Evolutionary conservation across 2,329 filamentous ascomycete genomes (phyloP), one percentile per base, ranked within the genome.

Genomic region (Exophiala viscosa): DNA sequence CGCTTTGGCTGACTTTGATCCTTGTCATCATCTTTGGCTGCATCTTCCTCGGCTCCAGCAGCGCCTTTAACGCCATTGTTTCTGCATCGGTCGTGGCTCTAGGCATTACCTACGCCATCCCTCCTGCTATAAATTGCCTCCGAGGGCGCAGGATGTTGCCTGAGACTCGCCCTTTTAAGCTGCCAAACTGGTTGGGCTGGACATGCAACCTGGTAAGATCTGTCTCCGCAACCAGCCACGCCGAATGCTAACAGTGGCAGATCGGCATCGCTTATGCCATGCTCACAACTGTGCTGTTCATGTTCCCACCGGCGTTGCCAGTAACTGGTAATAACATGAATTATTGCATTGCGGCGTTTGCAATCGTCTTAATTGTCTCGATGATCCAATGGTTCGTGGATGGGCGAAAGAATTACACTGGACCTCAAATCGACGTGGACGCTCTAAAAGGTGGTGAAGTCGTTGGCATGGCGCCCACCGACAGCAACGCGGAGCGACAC

Each of bases 251-350:
- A 63, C 52, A 45, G n/a, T 18, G 10, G 23, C 50, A 62, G 60
- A 42, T 80, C 23, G 85, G 86, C 4, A 75, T 90, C 42, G 72
- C 73, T 0, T 90, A 86, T 69, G 80, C 85, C 1, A 70, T 82
- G 10, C 66, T 90, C n/a, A 90, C 86, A 0, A 89, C 85, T 0
- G 81, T 89, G 1, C 75, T 90, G 0, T 90, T 90, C 69, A 76
- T 89, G 15, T 88, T 90, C 69, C 87, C 87, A 2, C 86, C 87
- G 0, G 77, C 76, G 6, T 64, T 84, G 3, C 85, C 84, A 0
- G 83, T 85, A 1, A 82, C 81, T 0, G 75, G 77, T 0, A 80
- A 71, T 60, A 88, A 81, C 70, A 90, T 90, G 86, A 90, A 74
- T 58, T 73, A 74, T 62, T 73, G 70, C 53, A 66, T 74, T 17